phyloP scores from a whole-genome alignment of 2,329 filamentous ascomycete genomes.

The Colletotrichum plurivorum region DNA sequence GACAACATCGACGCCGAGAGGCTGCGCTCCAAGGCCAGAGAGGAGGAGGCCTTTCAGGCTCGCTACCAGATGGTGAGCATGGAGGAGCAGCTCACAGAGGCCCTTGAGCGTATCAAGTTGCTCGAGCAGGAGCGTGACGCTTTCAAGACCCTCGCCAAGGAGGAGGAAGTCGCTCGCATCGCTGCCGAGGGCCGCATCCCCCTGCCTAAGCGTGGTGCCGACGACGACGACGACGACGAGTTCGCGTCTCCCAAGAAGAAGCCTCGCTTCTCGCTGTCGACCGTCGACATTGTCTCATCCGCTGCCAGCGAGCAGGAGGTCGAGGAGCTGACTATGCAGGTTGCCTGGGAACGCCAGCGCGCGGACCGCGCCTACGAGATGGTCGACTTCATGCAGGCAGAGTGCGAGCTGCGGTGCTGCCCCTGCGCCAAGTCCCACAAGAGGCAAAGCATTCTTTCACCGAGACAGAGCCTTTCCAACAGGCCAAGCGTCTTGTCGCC shows the following conservation, averaged over 20 bases:
- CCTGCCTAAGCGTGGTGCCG: constrained; percentile 65
- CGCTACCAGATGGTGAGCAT: constrained; percentile 75
- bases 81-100: constrained; percentile 76
- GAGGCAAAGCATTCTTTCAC: constrained; percentile 49
- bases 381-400: constrained; percentile 81
- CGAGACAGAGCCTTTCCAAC: constrained; percentile 54
- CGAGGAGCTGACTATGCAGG: constrained; percentile 66
- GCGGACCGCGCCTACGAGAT: constrained; percentile 80
- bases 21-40: constrained; percentile 70
- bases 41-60: constrained; percentile 79
- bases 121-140: constrained; percentile 83
- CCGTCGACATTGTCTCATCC: constrained; percentile 67
- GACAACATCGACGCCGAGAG: constrained; percentile 75
- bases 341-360: constrained; percentile 73
- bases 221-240: constrained; percentile 69
- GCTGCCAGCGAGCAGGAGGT: constrained; percentile 70
- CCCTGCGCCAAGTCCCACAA: constrained; percentile 64
- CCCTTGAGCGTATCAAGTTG: constrained; percentile 73
- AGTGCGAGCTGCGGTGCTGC: constrained; percentile 79
- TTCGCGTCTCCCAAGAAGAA: constrained; percentile 73
- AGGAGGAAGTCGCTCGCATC: constrained; percentile 80
- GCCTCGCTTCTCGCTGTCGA: constrained; percentile 61
- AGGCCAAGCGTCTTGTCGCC: constrained; percentile 50
- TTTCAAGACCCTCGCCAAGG: constrained; percentile 78
- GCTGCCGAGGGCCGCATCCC: constrained; percentile 80